Conservation (phyloP, 2,329 filamentous ascomycete species). For the Fusarium denticulatum region DNA sequence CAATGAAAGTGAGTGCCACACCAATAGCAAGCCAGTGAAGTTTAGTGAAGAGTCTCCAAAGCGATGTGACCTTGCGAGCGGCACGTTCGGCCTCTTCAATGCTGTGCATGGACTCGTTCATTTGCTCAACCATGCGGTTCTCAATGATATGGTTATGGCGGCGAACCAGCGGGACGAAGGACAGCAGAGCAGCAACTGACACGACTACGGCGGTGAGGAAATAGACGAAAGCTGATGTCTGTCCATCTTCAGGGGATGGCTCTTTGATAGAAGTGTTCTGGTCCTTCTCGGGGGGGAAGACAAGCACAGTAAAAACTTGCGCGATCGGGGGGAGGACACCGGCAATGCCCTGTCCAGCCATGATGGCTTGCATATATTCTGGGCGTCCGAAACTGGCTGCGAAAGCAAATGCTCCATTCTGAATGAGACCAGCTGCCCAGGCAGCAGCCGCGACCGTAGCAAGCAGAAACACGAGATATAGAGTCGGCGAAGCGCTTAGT, state of each 20-base stretch:
- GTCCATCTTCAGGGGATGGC: conserved; percentile 39
- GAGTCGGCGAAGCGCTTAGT: conserved; percentile 66
- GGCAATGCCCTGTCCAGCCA: conserved; percentile 92
- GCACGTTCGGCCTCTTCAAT: conserved; percentile 64
- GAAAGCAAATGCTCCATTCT: conserved; percentile 95
- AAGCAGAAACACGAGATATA: conserved; percentile 85
- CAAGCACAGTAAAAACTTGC: conserved; percentile 85
- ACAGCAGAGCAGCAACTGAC: conserved; percentile 73
- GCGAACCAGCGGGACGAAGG: conserved; percentile 78
- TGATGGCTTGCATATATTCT: conserved; percentile 95
- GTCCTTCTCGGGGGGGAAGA: conserved; percentile 53
- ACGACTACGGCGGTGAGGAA: conserved; percentile 88
- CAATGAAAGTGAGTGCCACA: conserved; percentile 80
- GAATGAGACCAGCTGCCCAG: conserved; percentile 83
- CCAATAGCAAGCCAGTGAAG: conserved; percentile 81
- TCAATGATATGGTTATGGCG: conserved; percentile 66
- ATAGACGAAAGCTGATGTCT: conserved; percentile 82
- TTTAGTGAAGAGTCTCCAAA: conserved; percentile 77
- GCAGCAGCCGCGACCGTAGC: conserved; percentile 82
- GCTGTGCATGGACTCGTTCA: conserved; percentile 61
- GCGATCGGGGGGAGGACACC: conserved; percentile 89
- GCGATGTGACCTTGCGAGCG: conserved; percentile 60
- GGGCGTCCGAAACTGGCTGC: conserved; percentile 84
- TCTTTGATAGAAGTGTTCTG: conserved; percentile 31
- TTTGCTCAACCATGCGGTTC: conserved; percentile 57